Conservation (phyloP, 768 basidiomycete genomes). For the Mycena amicta region DNA sequence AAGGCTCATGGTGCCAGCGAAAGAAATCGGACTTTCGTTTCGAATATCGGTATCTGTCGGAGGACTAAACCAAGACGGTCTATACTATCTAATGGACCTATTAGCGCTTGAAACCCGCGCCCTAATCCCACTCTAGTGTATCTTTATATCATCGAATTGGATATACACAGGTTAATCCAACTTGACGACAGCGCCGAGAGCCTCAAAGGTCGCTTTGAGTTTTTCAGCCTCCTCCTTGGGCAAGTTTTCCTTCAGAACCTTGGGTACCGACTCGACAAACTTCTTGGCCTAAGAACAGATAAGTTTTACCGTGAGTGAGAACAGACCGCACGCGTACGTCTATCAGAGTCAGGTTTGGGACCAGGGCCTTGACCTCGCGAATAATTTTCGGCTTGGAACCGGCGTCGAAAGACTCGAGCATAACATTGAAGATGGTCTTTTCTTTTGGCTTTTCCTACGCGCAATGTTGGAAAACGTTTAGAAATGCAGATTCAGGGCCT, state of each 20-base stretch:
- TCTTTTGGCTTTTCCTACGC: slow-evolving; percentile 92
- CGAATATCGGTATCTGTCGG: slow-evolving; percentile 92
- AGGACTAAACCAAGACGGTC: slow-evolving; percentile 58
- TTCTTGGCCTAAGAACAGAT: slow-evolving; percentile 87
- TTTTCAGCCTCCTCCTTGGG: slow-evolving; percentile 98
- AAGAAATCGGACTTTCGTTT: slow-evolving; percentile 98
- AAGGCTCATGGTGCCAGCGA: slow-evolving; percentile 97
- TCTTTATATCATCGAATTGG: slow-evolving; percentile 14
- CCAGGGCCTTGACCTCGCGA: slow-evolving; percentile 93
- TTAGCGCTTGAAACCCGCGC: background rate
- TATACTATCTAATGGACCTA: slow-evolving; percentile 6
- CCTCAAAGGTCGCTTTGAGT: slow-evolving; percentile 87
- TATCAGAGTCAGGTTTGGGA: slow-evolving; percentile 94
- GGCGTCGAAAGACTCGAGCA: slow-evolving; percentile 92
- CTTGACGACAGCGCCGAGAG: slow-evolving; percentile 82
- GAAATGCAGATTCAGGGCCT: slow-evolving; percentile 27
- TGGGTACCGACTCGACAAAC: slow-evolving; percentile 94
- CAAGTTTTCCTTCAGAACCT: slow-evolving; percentile 91
- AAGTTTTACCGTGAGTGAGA: slow-evolving; percentile 7
- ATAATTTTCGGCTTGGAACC: slow-evolving; percentile 95
- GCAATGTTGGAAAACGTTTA: background rate
- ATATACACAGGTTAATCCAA: slow-evolving; percentile 60
- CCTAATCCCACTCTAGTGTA: slow-evolving; percentile 18
- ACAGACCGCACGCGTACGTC: slow-evolving; percentile 64
- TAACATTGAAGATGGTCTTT: slow-evolving; percentile 97